phyloP scores from a whole-genome alignment of 495 filamentous ascomycete species.

The Xylaria telfairii region DNA sequence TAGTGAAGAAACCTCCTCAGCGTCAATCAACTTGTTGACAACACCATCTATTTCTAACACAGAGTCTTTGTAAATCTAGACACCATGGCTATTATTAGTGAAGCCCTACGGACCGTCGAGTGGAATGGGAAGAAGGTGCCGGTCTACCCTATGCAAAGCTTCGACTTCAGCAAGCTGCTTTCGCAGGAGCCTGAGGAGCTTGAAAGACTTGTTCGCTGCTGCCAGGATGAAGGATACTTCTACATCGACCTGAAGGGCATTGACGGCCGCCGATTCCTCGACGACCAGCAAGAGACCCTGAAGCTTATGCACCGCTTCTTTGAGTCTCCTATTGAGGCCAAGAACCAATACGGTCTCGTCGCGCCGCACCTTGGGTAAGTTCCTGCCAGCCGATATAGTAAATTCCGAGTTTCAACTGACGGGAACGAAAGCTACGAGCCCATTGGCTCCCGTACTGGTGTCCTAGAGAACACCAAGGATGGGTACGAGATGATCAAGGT shows the following conservation, averaged over 20 bases:
- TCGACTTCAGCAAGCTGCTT: slow-evolving; percentile 55
- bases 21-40: not conserved
- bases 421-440: slow-evolving; percentile 53
- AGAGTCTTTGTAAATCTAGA: slow-evolving; percentile 19
- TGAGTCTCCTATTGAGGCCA: slow-evolving; percentile 53
- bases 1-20: not conserved
- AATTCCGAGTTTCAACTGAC: slow-evolving; percentile 22
- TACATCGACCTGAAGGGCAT: slow-evolving; percentile 59
- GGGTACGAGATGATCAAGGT: slow-evolving; percentile 64
- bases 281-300: slow-evolving; percentile 54
- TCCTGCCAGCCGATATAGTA: slow-evolving; percentile 19
- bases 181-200: slow-evolving; percentile 55
- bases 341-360: slow-evolving; percentile 57
- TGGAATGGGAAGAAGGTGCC: slow-evolving; percentile 59
- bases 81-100: slow-evolving; percentile 48
- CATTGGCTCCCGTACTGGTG: slow-evolving; percentile 55
- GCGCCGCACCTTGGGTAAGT: slow-evolving; percentile 50
- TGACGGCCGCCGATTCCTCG: slow-evolving; percentile 54
- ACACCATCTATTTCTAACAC: slow-evolving; percentile 13
- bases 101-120: slow-evolving; percentile 50
- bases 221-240: slow-evolving; percentile 60
- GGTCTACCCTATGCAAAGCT: slow-evolving; percentile 56
- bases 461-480: slow-evolving; percentile 55
- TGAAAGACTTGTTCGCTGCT: slow-evolving; percentile 55
- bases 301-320: slow-evolving; percentile 61